A percentile compares a stretch with the other conserved stretches of the same genome.
These are phyloP conservation scores for Candida dajiaensis DNA, from an alignment of 805 yeast genomes.

Conservation along the genomic window DNA sequence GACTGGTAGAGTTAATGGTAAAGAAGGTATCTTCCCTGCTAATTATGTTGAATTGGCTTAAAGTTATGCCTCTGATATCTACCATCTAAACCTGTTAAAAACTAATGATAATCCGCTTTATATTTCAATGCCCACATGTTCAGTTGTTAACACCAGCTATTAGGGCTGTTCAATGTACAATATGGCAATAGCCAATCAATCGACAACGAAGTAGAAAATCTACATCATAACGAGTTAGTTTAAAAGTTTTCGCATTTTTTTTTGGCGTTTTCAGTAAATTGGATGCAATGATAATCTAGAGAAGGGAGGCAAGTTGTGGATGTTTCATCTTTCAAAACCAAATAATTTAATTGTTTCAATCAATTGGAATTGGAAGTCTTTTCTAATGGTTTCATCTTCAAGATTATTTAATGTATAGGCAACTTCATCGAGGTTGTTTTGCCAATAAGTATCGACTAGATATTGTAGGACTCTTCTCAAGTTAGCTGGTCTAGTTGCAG, in stretches of 20 bases:
- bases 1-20: conserved; percentile 86
- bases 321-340: conserved; percentile 20
- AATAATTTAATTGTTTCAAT: conserved; percentile 18
- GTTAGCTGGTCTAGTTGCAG: conserved; percentile 28
- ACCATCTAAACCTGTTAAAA: not conserved
- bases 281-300: not conserved
- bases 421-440: conserved; percentile 19
- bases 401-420: conserved; percentile 8
- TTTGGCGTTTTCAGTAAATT: not conserved
- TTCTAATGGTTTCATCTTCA: conserved; percentile 11
- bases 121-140: not conserved
- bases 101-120: not conserved
- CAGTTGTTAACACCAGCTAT: too few relatives aligned
- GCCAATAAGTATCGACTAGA: conserved; percentile 31
- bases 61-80: not conserved
- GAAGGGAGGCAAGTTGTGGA: not conserved
- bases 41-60: conserved; percentile 78
- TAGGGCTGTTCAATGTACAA: not conserved
- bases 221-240: too few relatives aligned
- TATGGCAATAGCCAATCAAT: too few relatives aligned
- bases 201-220: too few relatives aligned
- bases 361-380: conserved; percentile 11
- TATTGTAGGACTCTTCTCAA: conserved; percentile 28
- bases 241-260: not conserved
- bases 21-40: conserved; percentile 94